These are phyloP conservation scores for Melastoma candidum DNA, from an alignment of 441 rosid species.

Conservation along the genomic window DNA sequence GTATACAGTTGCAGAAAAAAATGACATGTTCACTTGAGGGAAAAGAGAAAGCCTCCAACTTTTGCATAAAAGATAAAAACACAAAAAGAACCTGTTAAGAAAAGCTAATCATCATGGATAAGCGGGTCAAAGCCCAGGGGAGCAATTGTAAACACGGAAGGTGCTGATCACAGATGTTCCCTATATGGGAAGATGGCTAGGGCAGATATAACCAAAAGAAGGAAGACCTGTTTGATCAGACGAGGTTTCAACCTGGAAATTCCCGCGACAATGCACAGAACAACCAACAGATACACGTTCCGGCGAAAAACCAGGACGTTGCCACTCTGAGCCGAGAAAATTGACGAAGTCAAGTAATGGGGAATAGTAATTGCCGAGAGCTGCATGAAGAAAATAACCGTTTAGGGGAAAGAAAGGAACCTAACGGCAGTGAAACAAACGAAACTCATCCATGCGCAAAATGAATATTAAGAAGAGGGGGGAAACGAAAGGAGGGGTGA, in stretches of 20 bases:
- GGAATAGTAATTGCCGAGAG: constrained; percentile 80
- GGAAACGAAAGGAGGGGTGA: not conserved
- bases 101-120: no score
- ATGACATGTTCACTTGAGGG: no score
- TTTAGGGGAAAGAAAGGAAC: no score
- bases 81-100: no score
- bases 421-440: not conserved
- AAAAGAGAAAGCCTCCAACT: no score
- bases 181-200: constrained; percentile 1
- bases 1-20: no score
- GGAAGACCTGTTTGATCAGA: constrained; percentile 52
- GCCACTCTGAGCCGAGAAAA: constrained; percentile 74
- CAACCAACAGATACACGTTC: constrained; percentile 59
- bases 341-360: constrained; percentile 89
- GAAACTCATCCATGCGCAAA: not conserved
- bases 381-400: constrained; percentile 31
- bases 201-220: constrained; percentile 11
- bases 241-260: constrained; percentile 91
- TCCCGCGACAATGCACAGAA: constrained; percentile 67
- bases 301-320: constrained; percentile 58
- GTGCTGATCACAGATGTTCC: not conserved
- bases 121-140: no score
- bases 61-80: no score
- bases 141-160: not conserved
- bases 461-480: not conserved